Evolutionary conservation across 371 early-diverging fungal species (phyloP).

Genomic region (Funneliformis caledonium): DNA sequence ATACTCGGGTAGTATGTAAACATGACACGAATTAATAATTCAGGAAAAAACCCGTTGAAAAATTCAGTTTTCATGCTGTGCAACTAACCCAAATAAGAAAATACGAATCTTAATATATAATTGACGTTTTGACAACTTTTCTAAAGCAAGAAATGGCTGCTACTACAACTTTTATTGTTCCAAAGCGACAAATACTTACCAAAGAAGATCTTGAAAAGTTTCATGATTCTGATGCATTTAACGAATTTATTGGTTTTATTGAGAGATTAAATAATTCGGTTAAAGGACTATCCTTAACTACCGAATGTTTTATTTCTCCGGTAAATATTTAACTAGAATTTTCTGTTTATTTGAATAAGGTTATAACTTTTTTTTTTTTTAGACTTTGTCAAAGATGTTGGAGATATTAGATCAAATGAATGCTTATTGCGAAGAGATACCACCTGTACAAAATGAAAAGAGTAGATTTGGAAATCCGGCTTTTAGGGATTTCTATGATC

Average conservation of each 20-base stretch:
- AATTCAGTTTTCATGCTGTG: too few species aligned
- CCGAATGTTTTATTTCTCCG: slow-evolving; percentile 55
- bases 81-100: too few species aligned
- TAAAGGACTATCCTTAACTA: slow-evolving; percentile 63
- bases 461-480: slow-evolving; percentile 93
- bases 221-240: slow-evolving; percentile 67
- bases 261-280: slow-evolving; percentile 72
- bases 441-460: slow-evolving; percentile 77
- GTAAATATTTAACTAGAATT: slow-evolving; percentile 1
- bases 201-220: slow-evolving; percentile 85
- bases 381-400: slow-evolving; percentile 67
- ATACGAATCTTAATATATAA: too few species aligned
- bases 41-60: too few species aligned
- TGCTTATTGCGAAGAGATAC: slow-evolving; percentile 68
- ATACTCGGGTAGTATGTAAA: too few species aligned
- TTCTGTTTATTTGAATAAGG: not conserved
- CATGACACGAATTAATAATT: too few species aligned
- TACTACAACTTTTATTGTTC: slow-evolving; percentile 46
- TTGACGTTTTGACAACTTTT: too few species aligned
- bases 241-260: slow-evolving; percentile 71
- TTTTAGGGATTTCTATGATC: slow-evolving; percentile 82
- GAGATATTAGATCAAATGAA: slow-evolving; percentile 65
- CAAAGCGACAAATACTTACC: slow-evolving; percentile 78
- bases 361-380: not conserved
- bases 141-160: not conserved